Evolutionary conservation across 1,284 basidiomycete genomes (phyloP).

Genomic region (Apiotrichum domesticum): DNA sequence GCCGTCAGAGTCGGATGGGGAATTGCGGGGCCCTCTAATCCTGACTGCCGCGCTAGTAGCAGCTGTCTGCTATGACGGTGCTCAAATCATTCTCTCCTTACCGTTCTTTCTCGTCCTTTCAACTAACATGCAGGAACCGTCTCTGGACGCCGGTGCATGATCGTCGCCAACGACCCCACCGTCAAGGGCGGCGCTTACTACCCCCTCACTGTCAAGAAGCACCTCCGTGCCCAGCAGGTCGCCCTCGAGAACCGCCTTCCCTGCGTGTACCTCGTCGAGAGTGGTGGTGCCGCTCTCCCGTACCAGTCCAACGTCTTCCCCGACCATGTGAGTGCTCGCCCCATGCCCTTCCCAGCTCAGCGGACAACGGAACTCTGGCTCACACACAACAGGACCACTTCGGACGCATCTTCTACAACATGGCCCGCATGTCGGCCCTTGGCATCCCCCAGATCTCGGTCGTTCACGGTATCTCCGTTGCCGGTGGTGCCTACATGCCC

Average conservation of each 20-base stretch:
- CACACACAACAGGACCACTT: conserved; percentile 62
- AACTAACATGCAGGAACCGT: conserved; percentile 48
- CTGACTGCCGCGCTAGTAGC: too few relatives aligned
- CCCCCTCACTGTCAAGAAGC: conserved; percentile 92
- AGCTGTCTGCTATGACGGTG: too few relatives aligned
- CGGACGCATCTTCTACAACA: conserved; percentile 94
- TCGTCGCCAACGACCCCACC: conserved; percentile 89
- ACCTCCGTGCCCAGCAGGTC: conserved; percentile 86
- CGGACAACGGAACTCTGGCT: too few relatives aligned
- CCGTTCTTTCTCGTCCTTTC: too few relatives aligned
- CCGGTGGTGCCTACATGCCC: conserved; percentile 71
- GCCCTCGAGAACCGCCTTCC: conserved; percentile 83
- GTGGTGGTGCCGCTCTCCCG: conserved; percentile 82
- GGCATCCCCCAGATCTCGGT: conserved; percentile 87
- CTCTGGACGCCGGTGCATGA: conserved; percentile 74
- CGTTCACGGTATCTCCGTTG: conserved; percentile 91
- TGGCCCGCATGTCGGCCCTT: conserved; percentile 77
- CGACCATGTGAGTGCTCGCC: conserved; percentile 23
- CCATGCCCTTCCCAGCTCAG: too few relatives aligned
- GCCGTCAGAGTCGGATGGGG: too few relatives aligned
- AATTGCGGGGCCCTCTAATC: too few relatives aligned
- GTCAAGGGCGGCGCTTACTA: conserved; percentile 92
- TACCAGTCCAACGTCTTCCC: conserved; percentile 75
- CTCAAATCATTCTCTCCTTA: too few relatives aligned
- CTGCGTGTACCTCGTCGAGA: conserved; percentile 68